Evolutionary conservation across 768 basidiomycete species (phyloP).

Genomic region (Gelatoporia subvermispora): DNA sequence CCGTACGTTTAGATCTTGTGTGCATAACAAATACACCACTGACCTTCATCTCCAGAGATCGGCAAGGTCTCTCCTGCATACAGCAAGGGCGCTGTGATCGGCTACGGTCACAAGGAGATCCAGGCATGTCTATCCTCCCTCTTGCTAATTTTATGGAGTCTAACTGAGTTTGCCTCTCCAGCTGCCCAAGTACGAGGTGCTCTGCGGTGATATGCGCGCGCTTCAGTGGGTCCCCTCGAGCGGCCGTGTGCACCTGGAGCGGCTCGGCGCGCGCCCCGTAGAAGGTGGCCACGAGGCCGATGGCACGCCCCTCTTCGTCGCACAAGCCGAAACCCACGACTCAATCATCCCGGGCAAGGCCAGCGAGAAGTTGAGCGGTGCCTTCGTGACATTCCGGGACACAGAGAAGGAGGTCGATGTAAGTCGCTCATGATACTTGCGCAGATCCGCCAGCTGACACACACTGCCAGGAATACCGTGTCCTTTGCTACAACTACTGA

Average conservation of each 20-base stretch:
- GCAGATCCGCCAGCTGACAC: background rate
- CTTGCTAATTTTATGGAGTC: background rate
- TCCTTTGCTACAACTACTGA: slow-evolving; percentile 30
- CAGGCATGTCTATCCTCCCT: slow-evolving; percentile 36
- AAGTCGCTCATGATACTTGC: slow-evolving; percentile 6
- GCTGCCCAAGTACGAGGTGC: slow-evolving; percentile 62
- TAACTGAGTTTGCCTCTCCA: slow-evolving; percentile 20
- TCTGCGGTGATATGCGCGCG: slow-evolving; percentile 55
- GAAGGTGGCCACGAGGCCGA: slow-evolving; percentile 65
- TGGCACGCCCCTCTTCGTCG: slow-evolving; percentile 57
- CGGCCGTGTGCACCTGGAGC: slow-evolving; percentile 40
- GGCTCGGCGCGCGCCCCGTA: slow-evolving; percentile 48
- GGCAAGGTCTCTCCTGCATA: slow-evolving; percentile 60
- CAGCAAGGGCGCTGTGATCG: slow-evolving; percentile 60
- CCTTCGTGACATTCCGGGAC: slow-evolving; percentile 50
- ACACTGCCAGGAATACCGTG: slow-evolving; percentile 32
- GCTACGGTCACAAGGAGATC: slow-evolving; percentile 53
- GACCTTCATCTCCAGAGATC: slow-evolving; percentile 38
- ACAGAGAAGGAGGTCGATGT: slow-evolving; percentile 51
- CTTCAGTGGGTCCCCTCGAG: slow-evolving; percentile 52
- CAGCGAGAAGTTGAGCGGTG: slow-evolving; percentile 47
- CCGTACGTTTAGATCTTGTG: background rate
- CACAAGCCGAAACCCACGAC: slow-evolving; percentile 48
- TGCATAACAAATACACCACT: slow-evolving; percentile 5
- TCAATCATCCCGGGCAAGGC: slow-evolving; percentile 63